Percentiles rank a stretch among this genome's conserved stretches.
Evolutionary conservation across 2,329 filamentous ascomycete genomes (phyloP).

Genomic region (Diplodia corticola): DNA sequence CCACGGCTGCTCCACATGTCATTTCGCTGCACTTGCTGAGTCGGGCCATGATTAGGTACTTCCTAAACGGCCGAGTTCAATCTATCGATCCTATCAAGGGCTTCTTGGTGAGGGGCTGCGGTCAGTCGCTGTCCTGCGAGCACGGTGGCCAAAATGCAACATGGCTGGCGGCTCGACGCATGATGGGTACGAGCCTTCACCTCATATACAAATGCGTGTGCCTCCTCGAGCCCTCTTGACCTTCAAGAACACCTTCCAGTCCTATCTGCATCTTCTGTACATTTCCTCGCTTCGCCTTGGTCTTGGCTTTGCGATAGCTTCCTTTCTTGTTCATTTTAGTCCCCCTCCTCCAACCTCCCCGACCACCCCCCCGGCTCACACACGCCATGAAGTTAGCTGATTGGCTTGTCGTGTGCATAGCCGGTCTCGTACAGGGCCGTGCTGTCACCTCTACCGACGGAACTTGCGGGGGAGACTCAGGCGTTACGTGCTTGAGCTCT

Average conservation of each 20-base stretch:
- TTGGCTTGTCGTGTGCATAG: conserved; percentile 19
- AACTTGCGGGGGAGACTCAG: conserved; percentile 27
- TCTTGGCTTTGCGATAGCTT: background rate
- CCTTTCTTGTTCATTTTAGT: background rate
- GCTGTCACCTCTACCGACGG: conserved; percentile 27
- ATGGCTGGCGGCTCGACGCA: conserved; percentile 10
- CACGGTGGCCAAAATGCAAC: conserved; percentile 1
- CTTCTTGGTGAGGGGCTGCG: background rate
- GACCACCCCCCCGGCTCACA: background rate
- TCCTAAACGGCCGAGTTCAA: conserved; percentile 1
- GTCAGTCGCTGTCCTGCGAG: background rate
- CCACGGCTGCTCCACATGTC: conserved; percentile 7
- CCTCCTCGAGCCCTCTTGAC: background rate
- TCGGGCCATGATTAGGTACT: conserved; percentile 11
- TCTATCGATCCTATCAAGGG: conserved; percentile 14
- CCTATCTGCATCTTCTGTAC: background rate
- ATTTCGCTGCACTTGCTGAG: conserved; percentile 15
- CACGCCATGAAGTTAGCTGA: conserved; percentile 10
- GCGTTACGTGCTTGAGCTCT: conserved; percentile 28
- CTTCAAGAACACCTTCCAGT: background rate
- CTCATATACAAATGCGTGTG: conserved; percentile 3
- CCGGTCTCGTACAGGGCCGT: conserved; percentile 11
- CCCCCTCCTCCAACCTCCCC: background rate
- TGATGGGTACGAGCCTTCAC: background rate
- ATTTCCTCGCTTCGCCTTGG: background rate